Conservation (phyloP, 2,329 filamentous ascomycete species). For the Fusarium temperatum region DNA sequence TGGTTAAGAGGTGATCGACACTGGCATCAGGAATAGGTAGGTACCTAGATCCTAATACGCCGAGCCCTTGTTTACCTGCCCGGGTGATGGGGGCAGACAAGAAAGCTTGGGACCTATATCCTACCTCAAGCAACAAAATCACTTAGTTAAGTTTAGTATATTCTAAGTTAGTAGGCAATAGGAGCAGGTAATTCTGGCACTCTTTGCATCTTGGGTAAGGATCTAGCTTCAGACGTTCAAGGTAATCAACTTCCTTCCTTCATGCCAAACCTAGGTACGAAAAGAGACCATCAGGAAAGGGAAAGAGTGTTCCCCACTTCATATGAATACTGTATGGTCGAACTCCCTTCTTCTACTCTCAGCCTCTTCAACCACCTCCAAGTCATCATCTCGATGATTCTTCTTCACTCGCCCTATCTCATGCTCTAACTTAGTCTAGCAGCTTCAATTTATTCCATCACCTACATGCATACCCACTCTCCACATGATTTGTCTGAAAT, state of each 20-base stretch:
- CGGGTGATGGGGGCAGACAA: not conserved
- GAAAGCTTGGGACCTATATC: not conserved
- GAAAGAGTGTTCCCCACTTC: not conserved
- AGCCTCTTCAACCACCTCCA: not conserved
- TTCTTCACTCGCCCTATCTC: not conserved
- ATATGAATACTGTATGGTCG: too few species aligned
- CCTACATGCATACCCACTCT: conserved; percentile 1
- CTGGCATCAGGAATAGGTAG: not conserved
- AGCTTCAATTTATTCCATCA: not conserved
- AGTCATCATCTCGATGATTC: not conserved
- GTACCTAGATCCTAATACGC: too few species aligned
- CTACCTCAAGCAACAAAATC: not conserved
- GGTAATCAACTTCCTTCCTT: not conserved
- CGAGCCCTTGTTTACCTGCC: not conserved
- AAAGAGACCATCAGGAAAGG: not conserved
- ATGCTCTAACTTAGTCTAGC: not conserved
- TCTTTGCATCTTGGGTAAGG: not conserved
- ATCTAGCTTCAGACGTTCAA: not conserved
- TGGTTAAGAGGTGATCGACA: not conserved
- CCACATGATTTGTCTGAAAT: not conserved
- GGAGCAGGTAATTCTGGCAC: not conserved
- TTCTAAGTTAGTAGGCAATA: too few species aligned
- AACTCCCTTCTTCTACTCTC: not conserved
- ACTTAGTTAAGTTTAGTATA: not conserved
- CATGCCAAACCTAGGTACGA: not conserved